These are phyloP conservation scores for Brassica cretica DNA, from an alignment of 345 rosid genomes.

Conservation along the genomic window DNA sequence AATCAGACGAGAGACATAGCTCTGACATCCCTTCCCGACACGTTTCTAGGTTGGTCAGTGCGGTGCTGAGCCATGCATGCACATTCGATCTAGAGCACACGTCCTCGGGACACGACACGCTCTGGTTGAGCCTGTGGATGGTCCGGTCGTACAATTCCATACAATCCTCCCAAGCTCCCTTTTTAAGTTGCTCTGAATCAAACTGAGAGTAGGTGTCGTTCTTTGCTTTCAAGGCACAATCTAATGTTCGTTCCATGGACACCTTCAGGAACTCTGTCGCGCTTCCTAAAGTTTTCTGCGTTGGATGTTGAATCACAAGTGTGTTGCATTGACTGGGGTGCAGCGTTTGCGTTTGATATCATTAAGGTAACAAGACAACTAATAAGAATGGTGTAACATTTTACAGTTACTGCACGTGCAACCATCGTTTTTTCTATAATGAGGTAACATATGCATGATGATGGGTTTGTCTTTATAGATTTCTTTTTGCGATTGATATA, in stretches of 20 bases:
- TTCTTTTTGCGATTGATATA: not conserved
- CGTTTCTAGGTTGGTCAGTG: constrained; percentile 72
- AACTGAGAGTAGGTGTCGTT: constrained; percentile 34
- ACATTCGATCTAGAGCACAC: constrained; percentile 52
- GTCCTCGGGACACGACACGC: constrained; percentile 19
- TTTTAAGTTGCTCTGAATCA: constrained; percentile 26
- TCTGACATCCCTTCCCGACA: constrained; percentile 56
- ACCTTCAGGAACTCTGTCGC: constrained; percentile 50
- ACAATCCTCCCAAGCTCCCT: constrained; percentile 61
- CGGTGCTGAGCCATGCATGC: constrained; percentile 86
- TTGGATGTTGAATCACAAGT: constrained; percentile 35
- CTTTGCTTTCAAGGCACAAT: constrained; percentile 43
- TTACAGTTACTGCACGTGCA: not conserved
- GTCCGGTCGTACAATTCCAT: constrained; percentile 56
- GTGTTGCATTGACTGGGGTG: constrained; percentile 58
- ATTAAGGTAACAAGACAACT: not conserved
- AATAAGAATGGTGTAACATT: not conserved
- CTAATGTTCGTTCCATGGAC: constrained; percentile 46
- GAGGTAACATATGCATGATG: constrained; percentile 10
- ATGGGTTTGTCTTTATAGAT: constrained; percentile 9
- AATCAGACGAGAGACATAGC: constrained; percentile 45
- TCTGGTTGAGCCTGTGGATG: constrained; percentile 55
- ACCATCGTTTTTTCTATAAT: not conserved
- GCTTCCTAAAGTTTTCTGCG: constrained; percentile 24
- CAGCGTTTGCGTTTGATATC: constrained; percentile 44